Percentiles rank a stretch among this genome's conserved stretches.
phyloP scores from a whole-genome alignment of 2,329 filamentous ascomycete genomes.

The Penicillium concentricum region DNA sequence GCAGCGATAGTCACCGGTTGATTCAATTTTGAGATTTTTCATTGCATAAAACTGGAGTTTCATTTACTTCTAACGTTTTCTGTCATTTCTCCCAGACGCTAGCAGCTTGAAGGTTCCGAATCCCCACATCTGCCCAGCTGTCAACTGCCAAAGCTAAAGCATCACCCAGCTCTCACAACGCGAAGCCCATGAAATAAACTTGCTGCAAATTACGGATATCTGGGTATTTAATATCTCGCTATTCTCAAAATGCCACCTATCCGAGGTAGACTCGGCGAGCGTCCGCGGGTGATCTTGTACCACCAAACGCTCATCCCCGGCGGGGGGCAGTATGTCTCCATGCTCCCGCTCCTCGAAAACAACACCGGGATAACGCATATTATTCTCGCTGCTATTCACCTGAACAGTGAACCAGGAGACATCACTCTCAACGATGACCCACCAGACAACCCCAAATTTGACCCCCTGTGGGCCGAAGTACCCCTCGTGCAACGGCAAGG shows the following conservation, averaged over 20 bases:
- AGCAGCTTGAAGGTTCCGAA: neutral
- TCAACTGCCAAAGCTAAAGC: neutral
- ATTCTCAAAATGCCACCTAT: constrained; percentile 40
- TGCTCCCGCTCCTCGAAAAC: constrained; percentile 60
- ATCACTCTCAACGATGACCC: constrained; percentile 79
- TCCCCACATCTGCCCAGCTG: constrained; percentile 1
- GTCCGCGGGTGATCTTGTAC: constrained; percentile 50
- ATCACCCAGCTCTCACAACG: neutral
- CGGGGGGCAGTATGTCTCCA: constrained; percentile 56
- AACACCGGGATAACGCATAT: constrained; percentile 72
- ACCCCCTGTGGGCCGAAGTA: constrained; percentile 76
- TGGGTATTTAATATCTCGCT: neutral
- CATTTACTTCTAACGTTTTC: neutral
- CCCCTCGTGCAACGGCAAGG: constrained; percentile 68
- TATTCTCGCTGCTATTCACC: constrained; percentile 81
- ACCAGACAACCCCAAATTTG: constrained; percentile 65
- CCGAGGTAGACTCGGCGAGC: constrained; percentile 23
- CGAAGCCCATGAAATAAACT: neutral
- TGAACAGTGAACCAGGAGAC: constrained; percentile 66
- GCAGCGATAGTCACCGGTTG: constrained; percentile 5
- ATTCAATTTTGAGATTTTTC: neutral
- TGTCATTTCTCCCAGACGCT: neutral
- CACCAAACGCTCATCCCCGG: constrained; percentile 64
- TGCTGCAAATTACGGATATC: neutral
- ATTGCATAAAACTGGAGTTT: neutral